Evolutionary conservation across 164 flowering plant species (phyloP), one percentile per base, ranked within the genome.

Genomic region (Vitis labrusca): DNA sequence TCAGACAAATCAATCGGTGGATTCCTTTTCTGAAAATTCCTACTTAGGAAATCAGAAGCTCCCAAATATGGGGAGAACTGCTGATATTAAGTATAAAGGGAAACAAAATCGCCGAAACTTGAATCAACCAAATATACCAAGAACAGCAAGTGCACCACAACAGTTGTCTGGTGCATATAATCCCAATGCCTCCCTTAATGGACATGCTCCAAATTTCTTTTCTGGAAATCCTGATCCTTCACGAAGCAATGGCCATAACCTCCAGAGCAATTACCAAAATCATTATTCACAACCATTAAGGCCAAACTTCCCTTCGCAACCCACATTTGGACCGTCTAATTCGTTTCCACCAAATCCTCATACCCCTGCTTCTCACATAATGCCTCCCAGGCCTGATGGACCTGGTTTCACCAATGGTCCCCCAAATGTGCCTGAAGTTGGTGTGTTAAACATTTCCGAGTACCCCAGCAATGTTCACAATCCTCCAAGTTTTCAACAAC

Each of bases 391-490:
- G 66, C 76, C 88, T 49, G 82, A 76, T 68, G 77, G 72, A 8
- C 80, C 82, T 16, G 65, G 77, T 50, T 75, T 66, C 71, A 50
- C 82, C 15, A 60, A 88, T 11, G 76, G 70, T 47, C 82, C 23
- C 13, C n/a, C 78, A 17, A 76, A 62, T 67, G 27, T 74, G 53
- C 91, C 84, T 67, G 87, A 90, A 73, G 71, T 91, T 62, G 80
- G 85, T 71, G 85, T 77, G 67, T 72, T 86, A 65, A 81, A 71
- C 67, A 61, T 84, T 19, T 76, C 87, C 69, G 88, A 79, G 55
- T 48, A 67, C 58, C 78, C 78, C 15, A 77, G 60, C 65, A 63
- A 69, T 67, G 73, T 49, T 52, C 76, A 67, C 29, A 77, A 48
- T 59, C 56, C 69, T 69, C 71, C 77, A 52, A 79, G 6, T 70